Base-by-base conservation (phyloP, 306 rosid species). In the Prosopis cineraria region DNA sequence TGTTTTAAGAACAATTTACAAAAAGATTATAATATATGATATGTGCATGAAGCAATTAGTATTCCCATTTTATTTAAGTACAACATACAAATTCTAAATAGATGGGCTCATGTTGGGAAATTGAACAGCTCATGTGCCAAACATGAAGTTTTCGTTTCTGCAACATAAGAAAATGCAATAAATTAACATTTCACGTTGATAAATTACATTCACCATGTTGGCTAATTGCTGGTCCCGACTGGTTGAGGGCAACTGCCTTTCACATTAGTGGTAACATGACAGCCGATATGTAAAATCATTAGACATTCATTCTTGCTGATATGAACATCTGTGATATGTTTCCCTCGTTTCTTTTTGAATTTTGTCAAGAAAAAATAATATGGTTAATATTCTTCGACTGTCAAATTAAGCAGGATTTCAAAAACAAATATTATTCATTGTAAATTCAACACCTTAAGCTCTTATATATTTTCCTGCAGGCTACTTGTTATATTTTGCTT, bases 401-500 rank as follows among this genome's bases (percentile, higher is more conserved):
- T 27, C 33, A 50, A 36, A 29, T 53, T 59, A 72, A 36, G 39
- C 74, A 68, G 63, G 33, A 27, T 34, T 31, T 62, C 31, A 77
- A 75, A 17, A 78, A 12, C 55, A 66, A 66, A 36, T 27, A 14
- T 65, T 55, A 50, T 68, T 11, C 53, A 34, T 36, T 30, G 48
- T 7, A 68, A 25, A 53, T 45, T 45, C 70, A 30, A 48, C 13
- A n/a, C 52, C 40, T 68, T 55, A 39, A 70, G 62, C 71, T 79
- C 71, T 41, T 60, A 10, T 36, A 19, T 59, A 19, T 70, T 70
- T 68, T 77, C 73, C 75, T 70, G 87, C 79, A 93, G 98, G 98
- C 79, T 94, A 65, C 94, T 94, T 70, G 70, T 74, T 76, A 59
- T 91, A 71, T 94, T 94, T 73, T 93, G 96, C 56, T 73, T 89